Evolutionary conservation across 129 eudicot genomes (phyloP), one percentile per base, ranked within the genome.

Genomic region (Deinandra increscens): DNA sequence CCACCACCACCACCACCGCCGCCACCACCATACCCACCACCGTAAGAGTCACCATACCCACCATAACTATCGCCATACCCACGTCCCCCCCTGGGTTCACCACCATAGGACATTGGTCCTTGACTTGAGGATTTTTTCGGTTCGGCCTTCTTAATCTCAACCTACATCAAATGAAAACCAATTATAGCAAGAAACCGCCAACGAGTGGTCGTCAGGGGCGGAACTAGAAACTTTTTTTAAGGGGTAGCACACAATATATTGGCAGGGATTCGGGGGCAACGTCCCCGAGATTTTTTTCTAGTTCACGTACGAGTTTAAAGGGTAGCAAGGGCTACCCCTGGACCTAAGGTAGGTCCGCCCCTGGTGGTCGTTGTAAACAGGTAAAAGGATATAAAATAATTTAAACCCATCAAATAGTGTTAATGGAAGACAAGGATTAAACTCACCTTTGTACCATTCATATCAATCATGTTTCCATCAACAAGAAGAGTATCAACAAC

Each of bases 71-170:
- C 97, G 13, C 78, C 84, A 77, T 79, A 85, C 43, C 82, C 76
- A 50, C 97, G 91, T 48, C 88, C 89, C 87, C 96, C 91, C 88
- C 96, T 86, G 81, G 91, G 79, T 19, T 88, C 87, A 64, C 97
- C 85, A 86, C 88, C 87, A 46, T 84, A 88, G 53, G 91, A 85
- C 70, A 91, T 82, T 34, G 89, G 88, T 54, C 86, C 82, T 56
- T 96, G 84, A 87, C 88, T 86, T 55, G 95, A 88, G 65, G 96
- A 72, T 85, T 85, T 91, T 89, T 91, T 91, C 77, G 96, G 97
- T 83, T 91, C 97, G 9, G 96, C 96, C 83, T 84, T 92, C 94
- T 92, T 92, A 82, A 92, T 81, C 89, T 92, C 98, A 80, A 92
- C 95, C 98, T 92, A 83, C 89, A 88, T 64, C 79, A 82, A 82